Evolutionary conservation across 2,329 filamentous ascomycete genomes (phyloP), one percentile per base, ranked within the genome.

Genomic region (Fusarium pseudograminearum): DNA sequence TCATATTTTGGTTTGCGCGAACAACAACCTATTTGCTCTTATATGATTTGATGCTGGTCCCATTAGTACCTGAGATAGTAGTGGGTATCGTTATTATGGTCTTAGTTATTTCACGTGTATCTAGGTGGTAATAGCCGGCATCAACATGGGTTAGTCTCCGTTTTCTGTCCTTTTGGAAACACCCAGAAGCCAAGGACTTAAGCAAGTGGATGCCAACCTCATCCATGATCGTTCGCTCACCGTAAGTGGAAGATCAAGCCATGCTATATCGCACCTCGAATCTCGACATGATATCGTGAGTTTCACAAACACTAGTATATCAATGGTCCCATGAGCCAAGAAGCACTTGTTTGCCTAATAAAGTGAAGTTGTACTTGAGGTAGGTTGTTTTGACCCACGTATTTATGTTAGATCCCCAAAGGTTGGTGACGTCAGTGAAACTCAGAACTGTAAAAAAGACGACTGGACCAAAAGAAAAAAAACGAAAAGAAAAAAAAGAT

Each of bases 91-190:
- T 65, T 26, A 22, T 45, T 30, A 8, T 20, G 12, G n/a, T 20
- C 18, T 51, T 51, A 11, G 56, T 47, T 53, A 46, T 36, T 57
- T 54, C 53, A 54, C 53, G 24, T 45, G 24, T 12, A 18, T 15
- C 15, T 46, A 20, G 69, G 65, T 74, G 65, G 38, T 34, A 45
- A 67, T 74, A 74, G 65, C 55, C 67, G 69, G 69, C 59, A 68
- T 61, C 42, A 30, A 52, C 36, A 30, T 18, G n/a, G n/a, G 38
- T 58, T 65, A 61, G 56, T 54, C 63, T 74, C 70, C 69, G 64
- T 74, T 69, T 70, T 63, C 70, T 69, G 61, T 47, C 61, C 14
- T 36, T 38, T 34, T 46, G 46, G 30, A 64, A 47, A 55, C 36
- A 61, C 42, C 34, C 50, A 52, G 47, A 71, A 65, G 52, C 55